phyloP scores from a whole-genome alignment of 148 eudicot genomes.

The Silene uniflora region DNA sequence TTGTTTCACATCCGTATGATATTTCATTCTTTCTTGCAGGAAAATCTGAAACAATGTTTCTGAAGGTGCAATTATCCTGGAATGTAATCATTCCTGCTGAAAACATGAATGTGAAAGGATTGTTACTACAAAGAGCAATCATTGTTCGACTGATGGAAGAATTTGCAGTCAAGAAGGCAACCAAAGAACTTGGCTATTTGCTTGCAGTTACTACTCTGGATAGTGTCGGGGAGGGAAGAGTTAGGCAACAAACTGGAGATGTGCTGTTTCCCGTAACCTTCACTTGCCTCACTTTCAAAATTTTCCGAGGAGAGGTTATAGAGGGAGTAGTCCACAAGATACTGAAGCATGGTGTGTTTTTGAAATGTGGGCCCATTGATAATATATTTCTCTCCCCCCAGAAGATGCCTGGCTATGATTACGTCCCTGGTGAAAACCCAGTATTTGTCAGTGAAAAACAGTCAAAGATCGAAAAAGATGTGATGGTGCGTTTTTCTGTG shows the following conservation, averaged over 20 bases:
- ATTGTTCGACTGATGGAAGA: conserved; percentile 54
- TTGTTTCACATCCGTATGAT: neutral
- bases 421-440: conserved; percentile 63
- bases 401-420: conserved; percentile 59
- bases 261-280: conserved; percentile 66
- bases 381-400: conserved; percentile 53
- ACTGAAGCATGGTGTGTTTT: conserved; percentile 57
- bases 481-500: conserved; percentile 44
- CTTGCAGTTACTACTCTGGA: conserved; percentile 55
- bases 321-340: conserved; percentile 65
- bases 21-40: neutral
- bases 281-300: conserved; percentile 55
- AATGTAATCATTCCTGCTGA: conserved; percentile 62
- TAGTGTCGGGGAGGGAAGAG: conserved; percentile 60
- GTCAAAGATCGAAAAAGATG: conserved; percentile 57
- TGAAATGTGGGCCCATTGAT: conserved; percentile 63
- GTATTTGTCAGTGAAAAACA: conserved; percentile 55
- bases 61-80: conserved; percentile 52
- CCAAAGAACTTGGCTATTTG: conserved; percentile 58
- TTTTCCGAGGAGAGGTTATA: conserved; percentile 52
- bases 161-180: conserved; percentile 54
- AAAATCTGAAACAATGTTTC: conserved; percentile 38
- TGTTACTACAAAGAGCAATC: conserved; percentile 55
- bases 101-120: conserved; percentile 49
- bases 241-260: conserved; percentile 58